These are phyloP conservation scores for Pelargonium cotyledonis DNA, from an alignment of 441 rosid species.

Conservation along the genomic window DNA sequence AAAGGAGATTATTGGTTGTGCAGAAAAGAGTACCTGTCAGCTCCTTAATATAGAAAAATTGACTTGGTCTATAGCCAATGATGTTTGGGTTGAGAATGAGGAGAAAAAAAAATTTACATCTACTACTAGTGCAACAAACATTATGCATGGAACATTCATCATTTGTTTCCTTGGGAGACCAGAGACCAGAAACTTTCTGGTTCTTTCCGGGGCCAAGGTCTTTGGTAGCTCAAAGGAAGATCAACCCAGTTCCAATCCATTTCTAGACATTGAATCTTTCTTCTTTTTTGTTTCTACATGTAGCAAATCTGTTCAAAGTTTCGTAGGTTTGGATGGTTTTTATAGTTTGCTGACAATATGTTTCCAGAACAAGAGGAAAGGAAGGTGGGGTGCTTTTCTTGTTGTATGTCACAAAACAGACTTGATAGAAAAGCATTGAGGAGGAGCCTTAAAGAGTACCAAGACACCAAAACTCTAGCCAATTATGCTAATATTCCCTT, in stretches of 20 bases:
- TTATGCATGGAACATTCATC: not conserved
- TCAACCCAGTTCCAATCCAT: slow-evolving; percentile 1
- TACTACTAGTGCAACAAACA: not conserved
- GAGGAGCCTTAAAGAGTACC: slow-evolving; percentile 50
- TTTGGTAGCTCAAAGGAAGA: slow-evolving; percentile 3
- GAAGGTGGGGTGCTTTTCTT: slow-evolving; percentile 51
- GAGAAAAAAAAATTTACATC: not conserved
- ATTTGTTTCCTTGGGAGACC: slow-evolving; percentile 12
- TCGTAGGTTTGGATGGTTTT: too few species aligned
- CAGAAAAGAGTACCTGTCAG: slow-evolving; percentile 16
- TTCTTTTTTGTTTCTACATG: slow-evolving; percentile 8
- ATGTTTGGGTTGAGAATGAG: not conserved
- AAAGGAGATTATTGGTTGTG: slow-evolving; percentile 8
- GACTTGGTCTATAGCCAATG: slow-evolving; percentile 17
- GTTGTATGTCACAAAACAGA: slow-evolving; percentile 46
- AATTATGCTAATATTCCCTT: slow-evolving; percentile 71
- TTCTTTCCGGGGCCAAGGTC: slow-evolving; percentile 26
- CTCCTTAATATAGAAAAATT: slow-evolving; percentile 30
- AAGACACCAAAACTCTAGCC: slow-evolving; percentile 45
- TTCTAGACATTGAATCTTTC: slow-evolving; percentile 8
- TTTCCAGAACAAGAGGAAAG: slow-evolving; percentile 13
- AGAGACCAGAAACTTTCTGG: slow-evolving; percentile 20
- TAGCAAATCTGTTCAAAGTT: too few species aligned
- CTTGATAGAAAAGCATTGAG: slow-evolving; percentile 42
- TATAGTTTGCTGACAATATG: slow-evolving; percentile 5